A percentile compares a stretch with the other conserved stretches of the same genome.
Conservation (phyloP, 2,329 filamentous ascomycete genomes). For the Fusarium austroafricanum region DNA sequence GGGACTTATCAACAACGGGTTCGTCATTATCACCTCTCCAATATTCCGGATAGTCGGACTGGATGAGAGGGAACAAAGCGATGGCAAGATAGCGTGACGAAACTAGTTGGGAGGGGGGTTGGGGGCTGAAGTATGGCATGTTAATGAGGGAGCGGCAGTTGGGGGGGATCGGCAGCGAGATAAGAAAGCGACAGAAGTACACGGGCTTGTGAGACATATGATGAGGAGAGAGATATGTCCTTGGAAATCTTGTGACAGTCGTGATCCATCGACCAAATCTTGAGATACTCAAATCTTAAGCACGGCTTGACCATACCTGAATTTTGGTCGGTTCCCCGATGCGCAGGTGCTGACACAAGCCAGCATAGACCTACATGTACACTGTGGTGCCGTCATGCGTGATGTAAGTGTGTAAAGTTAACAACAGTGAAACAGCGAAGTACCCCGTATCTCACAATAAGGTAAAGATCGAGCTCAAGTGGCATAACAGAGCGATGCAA, state of each 20-base stretch:
- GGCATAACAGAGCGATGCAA: too few species aligned
- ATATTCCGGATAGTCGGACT: neutral
- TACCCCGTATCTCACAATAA: neutral
- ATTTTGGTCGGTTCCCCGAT: neutral
- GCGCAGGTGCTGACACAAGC: neutral
- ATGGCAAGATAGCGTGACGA: conserved; percentile 15
- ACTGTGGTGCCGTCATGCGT: conserved; percentile 17
- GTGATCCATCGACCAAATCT: neutral
- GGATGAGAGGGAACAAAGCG: neutral
- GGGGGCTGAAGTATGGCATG: conserved; percentile 19
- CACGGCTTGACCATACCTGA: neutral
- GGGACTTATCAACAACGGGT: conserved; percentile 1
- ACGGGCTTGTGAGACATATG: neutral
- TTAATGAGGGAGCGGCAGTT: conserved; percentile 15
- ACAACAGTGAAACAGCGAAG: neutral
- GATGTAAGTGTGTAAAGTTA: neutral
- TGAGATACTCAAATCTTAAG: neutral
- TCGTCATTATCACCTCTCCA: neutral
- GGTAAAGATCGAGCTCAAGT: neutral
- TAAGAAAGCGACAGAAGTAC: neutral
- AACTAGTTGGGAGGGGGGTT: neutral
- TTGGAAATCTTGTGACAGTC: neutral
- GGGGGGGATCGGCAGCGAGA: conserved; percentile 23
- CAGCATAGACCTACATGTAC: conserved; percentile 1
- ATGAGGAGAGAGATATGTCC: neutral